A percentile compares a stretch with the other conserved stretches of the same genome.
These are phyloP conservation scores for Protostelium mycophagum DNA, from an alignment of 78 protist genomes.

Conservation along the genomic window DNA sequence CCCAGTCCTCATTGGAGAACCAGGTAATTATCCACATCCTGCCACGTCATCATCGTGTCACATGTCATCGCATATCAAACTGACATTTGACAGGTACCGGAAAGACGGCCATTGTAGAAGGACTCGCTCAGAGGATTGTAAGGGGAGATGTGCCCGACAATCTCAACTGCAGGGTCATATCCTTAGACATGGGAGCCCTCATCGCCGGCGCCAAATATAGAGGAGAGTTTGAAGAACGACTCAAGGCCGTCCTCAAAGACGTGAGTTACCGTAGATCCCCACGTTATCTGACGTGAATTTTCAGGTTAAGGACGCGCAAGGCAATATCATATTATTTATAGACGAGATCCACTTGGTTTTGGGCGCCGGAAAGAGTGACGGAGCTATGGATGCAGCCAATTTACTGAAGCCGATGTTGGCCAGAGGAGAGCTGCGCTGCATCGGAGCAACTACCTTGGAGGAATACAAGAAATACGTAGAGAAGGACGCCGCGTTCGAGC, in stretches of 20 bases:
- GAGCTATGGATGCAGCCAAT: constrained; percentile 99
- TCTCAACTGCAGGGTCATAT: constrained; percentile 68
- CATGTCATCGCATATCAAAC: not conserved
- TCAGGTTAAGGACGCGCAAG: constrained; percentile 85
- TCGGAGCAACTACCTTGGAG: constrained; percentile 98
- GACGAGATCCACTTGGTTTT: constrained; percentile 98
- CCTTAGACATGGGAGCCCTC: constrained; percentile 96
- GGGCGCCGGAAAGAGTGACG: constrained; percentile 97
- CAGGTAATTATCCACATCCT: constrained; percentile 95
- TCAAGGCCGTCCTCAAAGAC: constrained; percentile 95
- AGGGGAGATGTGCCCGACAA: constrained; percentile 94
- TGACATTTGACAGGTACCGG: constrained; percentile 36
- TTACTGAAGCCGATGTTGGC: constrained; percentile 98
- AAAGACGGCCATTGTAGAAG: constrained; percentile 97
- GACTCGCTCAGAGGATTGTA: constrained; percentile 97
- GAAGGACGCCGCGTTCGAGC: constrained; percentile 97
- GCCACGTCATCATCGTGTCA: not conserved
- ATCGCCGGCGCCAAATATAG: constrained; percentile 98
- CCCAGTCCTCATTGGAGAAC: constrained; percentile 97
- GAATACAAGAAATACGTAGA: constrained; percentile 96
- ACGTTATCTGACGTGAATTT: too few species aligned
- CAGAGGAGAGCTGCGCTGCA: constrained; percentile 96
- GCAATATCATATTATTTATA: constrained; percentile 91
- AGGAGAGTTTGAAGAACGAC: constrained; percentile 98
- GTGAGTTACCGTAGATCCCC: too few species aligned